These are phyloP conservation scores for Tricholoma flavovirens DNA, from an alignment of 768 basidiomycete species.

Conservation along the genomic window DNA sequence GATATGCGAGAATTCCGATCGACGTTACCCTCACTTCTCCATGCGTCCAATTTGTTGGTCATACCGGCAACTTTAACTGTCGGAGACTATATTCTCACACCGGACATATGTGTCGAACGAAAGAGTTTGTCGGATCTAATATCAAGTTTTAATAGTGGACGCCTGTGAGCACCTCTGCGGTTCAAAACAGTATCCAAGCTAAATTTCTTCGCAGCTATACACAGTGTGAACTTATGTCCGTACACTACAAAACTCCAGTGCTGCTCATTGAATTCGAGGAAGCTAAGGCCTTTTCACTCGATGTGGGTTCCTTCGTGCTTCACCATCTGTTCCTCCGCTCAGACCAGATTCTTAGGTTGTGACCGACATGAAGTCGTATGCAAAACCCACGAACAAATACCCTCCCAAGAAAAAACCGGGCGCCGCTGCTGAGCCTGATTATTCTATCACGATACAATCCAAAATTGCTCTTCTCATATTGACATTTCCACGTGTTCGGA, in stretches of 20 bases:
- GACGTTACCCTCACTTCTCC: slow-evolving; percentile 81
- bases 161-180: slow-evolving; percentile 58
- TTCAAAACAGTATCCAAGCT: neutral
- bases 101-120: slow-evolving; percentile 93
- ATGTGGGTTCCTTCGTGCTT: slow-evolving; percentile 40
- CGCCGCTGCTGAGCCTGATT: slow-evolving; percentile 22
- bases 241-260: slow-evolving; percentile 91
- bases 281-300: slow-evolving; percentile 89
- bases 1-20: slow-evolving; percentile 98
- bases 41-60: slow-evolving; percentile 72
- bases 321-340: neutral
- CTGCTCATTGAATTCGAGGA: slow-evolving; percentile 97
- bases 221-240: slow-evolving; percentile 96
- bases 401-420: slow-evolving; percentile 44
- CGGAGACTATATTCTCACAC: slow-evolving; percentile 93
- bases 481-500: slow-evolving; percentile 84
- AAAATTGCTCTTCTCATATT: slow-evolving; percentile 88
- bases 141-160: slow-evolving; percentile 89
- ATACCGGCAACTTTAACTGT: slow-evolving; percentile 92
- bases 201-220: slow-evolving; percentile 59
- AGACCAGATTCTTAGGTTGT: slow-evolving; percentile 39
- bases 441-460: slow-evolving; percentile 65
- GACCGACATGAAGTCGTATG: slow-evolving; percentile 63
- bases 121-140: slow-evolving; percentile 92
- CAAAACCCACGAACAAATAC: slow-evolving; percentile 54